Evolutionary conservation across 2,329 filamentous ascomycete species (phyloP).

Genomic region (Paracorniculantispora psalliotae): DNA sequence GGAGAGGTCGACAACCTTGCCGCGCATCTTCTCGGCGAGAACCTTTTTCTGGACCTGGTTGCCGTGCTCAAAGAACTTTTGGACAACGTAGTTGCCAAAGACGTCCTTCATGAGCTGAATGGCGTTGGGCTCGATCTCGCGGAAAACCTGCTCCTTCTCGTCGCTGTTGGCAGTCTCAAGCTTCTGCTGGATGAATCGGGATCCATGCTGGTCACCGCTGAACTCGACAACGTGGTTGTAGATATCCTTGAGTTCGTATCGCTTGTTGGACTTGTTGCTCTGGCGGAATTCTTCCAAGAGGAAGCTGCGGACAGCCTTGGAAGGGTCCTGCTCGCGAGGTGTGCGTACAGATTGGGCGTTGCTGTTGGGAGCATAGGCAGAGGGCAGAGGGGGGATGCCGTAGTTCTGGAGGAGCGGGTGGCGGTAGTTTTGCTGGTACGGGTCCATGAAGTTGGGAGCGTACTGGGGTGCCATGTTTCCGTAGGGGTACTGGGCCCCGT

Average conservation of each 20-base stretch:
- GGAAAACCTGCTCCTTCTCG: conserved; percentile 87
- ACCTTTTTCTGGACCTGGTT: conserved; percentile 89
- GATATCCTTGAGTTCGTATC: conserved; percentile 84
- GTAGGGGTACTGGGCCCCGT: conserved; percentile 26
- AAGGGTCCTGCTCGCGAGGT: conserved; percentile 53
- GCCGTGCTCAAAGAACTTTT: conserved; percentile 95
- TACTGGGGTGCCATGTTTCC: conserved; percentile 30
- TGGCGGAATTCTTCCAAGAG: conserved; percentile 76
- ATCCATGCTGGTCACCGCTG: conserved; percentile 91
- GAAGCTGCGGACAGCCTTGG: conserved; percentile 61
- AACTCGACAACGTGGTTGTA: conserved; percentile 88
- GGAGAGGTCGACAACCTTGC: conserved; percentile 74
- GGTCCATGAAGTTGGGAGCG: conserved; percentile 29
- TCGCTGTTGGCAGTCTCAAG: conserved; percentile 91
- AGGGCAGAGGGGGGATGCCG: conserved; percentile 29
- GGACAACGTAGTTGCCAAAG: conserved; percentile 97
- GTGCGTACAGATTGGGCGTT: conserved; percentile 26
- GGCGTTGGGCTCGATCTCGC: conserved; percentile 78
- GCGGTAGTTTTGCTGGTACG: conserved; percentile 31
- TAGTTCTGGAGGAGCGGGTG: conserved; percentile 33
- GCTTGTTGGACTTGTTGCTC: conserved; percentile 64
- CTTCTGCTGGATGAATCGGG: conserved; percentile 91
- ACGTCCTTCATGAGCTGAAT: conserved; percentile 92
- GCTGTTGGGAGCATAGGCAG: conserved; percentile 26
- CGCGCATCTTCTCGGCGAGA: conserved; percentile 81